Evolutionary conservation across 192 early-diverging fungal species (phyloP), one percentile per base, ranked within the genome.

Genomic region (Spinellus fusiger): DNA sequence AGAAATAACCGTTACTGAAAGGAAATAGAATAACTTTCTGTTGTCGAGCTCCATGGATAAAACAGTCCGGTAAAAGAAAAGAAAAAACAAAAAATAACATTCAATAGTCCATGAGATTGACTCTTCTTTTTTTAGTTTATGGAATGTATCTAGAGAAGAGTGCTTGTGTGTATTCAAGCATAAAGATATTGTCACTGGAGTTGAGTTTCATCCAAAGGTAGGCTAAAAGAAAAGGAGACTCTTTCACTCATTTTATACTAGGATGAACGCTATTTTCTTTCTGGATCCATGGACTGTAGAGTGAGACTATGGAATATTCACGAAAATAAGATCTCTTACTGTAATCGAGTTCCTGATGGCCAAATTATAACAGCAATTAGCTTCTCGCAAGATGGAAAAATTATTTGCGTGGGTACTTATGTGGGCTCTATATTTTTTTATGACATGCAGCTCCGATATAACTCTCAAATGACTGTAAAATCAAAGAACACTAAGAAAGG

Each of bases 161-260:
- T 93, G 90, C 56, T 73, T 96, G 38, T 90, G 89, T 66, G 79
- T 84, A 4, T 92, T 96, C 62, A 70, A 77, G 27, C 92, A 94
- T 65, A 70, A 77, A 31, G 90, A 89, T 65, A 82, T 86, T 13
- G 92, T 94, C 2, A 87, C 89, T 1, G 79, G 84, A 5, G 84
- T 94, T 5, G 76, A 80, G 0, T 96, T 96, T 66, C 90, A 89
- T 63, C 92, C 92, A 48, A 71, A 62, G 61, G 75, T 77, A 64
- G 1, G 2, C 18, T n/a, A n/a, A n/a, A n/a, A n/a, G n/a, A n/a
- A n/a, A n/a, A n/a, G n/a, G n/a, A n/a, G 37, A 29, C 16, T 37
- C 25, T 38, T 53, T 38, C 5, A 38, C 35, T 20, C 20, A 22
- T 55, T 25, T 13, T 20, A 28, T 32, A 31, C 27, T 68, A 79